phyloP scores from a whole-genome alignment of 257 asterid species.

The Ilex asprella region DNA sequence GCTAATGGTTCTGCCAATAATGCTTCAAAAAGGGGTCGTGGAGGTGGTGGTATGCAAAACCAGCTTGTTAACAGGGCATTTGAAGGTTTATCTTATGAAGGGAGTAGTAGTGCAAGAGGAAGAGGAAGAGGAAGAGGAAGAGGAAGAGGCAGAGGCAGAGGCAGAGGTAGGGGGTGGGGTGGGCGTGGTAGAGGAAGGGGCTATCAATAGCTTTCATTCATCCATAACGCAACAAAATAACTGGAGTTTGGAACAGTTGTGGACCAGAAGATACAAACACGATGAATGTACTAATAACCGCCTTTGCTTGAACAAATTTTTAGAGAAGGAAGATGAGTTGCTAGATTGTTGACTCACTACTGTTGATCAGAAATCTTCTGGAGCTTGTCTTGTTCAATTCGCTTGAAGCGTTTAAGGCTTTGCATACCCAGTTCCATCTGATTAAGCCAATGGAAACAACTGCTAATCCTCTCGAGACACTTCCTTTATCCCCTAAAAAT shows the following conservation, averaged over 20 bases:
- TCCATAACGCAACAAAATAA: background rate
- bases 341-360: too few relatives aligned
- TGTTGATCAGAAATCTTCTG: too few relatives aligned
- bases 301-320: too few relatives aligned
- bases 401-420: too few relatives aligned
- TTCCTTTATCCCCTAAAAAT: too few relatives aligned
- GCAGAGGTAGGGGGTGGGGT: constrained; percentile 30
- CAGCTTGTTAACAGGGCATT: constrained; percentile 32
- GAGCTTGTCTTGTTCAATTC: too few relatives aligned
- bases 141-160: constrained; percentile 21
- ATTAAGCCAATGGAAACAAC: too few relatives aligned
- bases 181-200: constrained; percentile 53
- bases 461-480: too few relatives aligned
- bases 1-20: constrained; percentile 34
- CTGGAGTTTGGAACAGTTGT: background rate
- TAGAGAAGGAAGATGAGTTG: too few relatives aligned
- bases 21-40: constrained; percentile 60
- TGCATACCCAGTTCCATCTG: too few relatives aligned
- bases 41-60: constrained; percentile 39
- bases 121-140: constrained; percentile 29
- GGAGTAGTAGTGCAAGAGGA: constrained; percentile 41
- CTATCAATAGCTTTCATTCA: constrained; percentile 23
- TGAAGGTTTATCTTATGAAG: constrained; percentile 38
- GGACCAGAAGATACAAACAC: background rate
- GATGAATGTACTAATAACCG: too few relatives aligned